phyloP scores from a whole-genome alignment of 176 grass and related monocot species.

The Eremochloa ophiuroides region DNA sequence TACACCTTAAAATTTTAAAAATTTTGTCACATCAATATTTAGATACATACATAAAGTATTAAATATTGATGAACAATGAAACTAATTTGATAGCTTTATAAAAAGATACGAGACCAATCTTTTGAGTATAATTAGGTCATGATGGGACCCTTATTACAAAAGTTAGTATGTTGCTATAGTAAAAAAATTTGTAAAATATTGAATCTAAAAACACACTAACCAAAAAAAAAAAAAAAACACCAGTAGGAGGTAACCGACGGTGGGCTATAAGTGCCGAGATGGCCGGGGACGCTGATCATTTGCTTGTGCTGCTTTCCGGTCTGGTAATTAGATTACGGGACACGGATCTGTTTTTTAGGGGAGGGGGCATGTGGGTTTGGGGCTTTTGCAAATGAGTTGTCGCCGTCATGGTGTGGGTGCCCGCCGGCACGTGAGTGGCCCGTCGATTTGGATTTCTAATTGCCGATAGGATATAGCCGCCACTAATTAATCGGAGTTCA shows the following conservation, averaged over 20 bases:
- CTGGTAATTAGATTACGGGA: constrained; percentile 5
- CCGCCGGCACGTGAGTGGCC: constrained; percentile 26
- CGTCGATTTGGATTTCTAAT: neutral
- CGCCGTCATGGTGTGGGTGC: constrained; percentile 33
- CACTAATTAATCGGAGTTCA: neutral
- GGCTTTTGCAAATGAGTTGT: constrained; percentile 39
- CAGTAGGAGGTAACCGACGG: neutral
- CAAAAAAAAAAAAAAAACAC: neutral
- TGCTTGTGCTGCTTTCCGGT: constrained; percentile 5
- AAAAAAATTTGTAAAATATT: too few relatives aligned
- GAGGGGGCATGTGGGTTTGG: constrained; percentile 28
- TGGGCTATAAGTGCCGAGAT: neutral
- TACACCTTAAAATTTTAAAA: too few relatives aligned
- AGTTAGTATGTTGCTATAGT: too few relatives aligned
- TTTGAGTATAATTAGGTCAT: too few relatives aligned
- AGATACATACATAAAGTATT: too few relatives aligned
- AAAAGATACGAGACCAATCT: too few relatives aligned
- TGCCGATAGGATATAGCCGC: too few relatives aligned
- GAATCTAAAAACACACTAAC: too few relatives aligned
- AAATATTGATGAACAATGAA: too few relatives aligned
- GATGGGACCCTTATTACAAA: too few relatives aligned
- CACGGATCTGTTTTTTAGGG: constrained; percentile 45
- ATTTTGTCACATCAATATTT: too few relatives aligned
- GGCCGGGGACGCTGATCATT: neutral
- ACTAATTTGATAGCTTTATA: too few relatives aligned